Evolutionary conservation across 805 yeast species (phyloP).

Genomic region (Hanseniaspora valbyensis): DNA sequence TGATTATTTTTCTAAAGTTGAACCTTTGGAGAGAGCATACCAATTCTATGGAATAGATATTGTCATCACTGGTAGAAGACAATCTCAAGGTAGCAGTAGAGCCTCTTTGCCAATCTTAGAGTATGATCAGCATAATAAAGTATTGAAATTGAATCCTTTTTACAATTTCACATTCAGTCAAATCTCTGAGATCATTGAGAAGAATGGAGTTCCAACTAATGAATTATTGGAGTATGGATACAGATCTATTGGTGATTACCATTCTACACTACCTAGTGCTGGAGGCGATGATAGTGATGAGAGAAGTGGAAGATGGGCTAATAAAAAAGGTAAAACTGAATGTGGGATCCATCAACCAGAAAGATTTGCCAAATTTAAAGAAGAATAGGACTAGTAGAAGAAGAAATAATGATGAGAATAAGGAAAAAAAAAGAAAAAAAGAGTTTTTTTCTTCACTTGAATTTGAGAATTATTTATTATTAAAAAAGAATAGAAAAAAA

Average conservation of each 20-base stretch:
- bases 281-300: constrained; percentile 76
- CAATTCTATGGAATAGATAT: constrained; percentile 61
- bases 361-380: constrained; percentile 54
- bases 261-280: constrained; percentile 76
- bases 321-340: constrained; percentile 82
- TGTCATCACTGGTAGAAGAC: constrained; percentile 83
- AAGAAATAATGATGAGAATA: background rate
- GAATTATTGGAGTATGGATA: constrained; percentile 75
- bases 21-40: constrained; percentile 82
- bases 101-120: constrained; percentile 63
- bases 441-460: too few species aligned
- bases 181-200: constrained; percentile 59
- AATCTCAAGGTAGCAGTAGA: constrained; percentile 81
- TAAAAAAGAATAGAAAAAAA: too few species aligned
- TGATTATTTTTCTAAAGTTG: constrained; percentile 83
- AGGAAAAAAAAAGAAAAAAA: background rate
- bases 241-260: constrained; percentile 90
- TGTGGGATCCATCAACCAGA: constrained; percentile 87
- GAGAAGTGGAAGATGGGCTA: constrained; percentile 86
- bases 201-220: constrained; percentile 71
- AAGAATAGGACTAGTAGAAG: constrained; percentile 19
- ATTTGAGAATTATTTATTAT: too few species aligned
- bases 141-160: constrained; percentile 80
- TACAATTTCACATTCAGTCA: constrained; percentile 69
- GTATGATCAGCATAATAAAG: constrained; percentile 54